Base-by-base conservation (phyloP, 495 filamentous ascomycete genomes). In the Oidiodendron maius region DNA sequence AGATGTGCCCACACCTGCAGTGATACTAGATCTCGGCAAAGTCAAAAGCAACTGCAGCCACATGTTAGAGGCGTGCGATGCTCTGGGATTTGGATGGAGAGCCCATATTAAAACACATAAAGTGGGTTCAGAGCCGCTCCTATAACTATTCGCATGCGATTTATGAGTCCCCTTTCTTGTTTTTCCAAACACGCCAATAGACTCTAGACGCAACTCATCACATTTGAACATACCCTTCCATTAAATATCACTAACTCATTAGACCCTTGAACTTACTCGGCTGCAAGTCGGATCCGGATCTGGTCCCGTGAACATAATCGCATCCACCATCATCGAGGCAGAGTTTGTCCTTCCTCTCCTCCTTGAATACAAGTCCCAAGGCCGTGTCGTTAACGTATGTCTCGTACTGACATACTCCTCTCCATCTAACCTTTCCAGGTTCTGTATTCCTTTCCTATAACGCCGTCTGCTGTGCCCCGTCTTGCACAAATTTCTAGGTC, bases 61-160 rank as follows among this genome's bases (percentile, higher is more conserved):
- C 41, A 91, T 95, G 84, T 76, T 89, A 12, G 66, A 81, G 41
- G 78, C 84, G 0, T 72, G 76, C 3, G 58, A 72, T 37, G 53
- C 60, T 26, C 69, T 91, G 3, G 71, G 70, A 1, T 69, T 91
- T 18, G 76, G 74, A 20, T 94, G 90, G 68, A 69, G 89, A 46
- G 81, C 86, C 4, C 89, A 95, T 64, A 80, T 93, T 46, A 95
- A 95, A 58, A 87, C 87, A 18, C 89, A 95, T 60, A 95, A 95
- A 67, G 87, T 84, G 60, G 40, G 59, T 38, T 15, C 17, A n/a
- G n/a, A 38, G 9, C 11, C 4, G 11, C n/a, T 38, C 9, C 16
- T 38, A 15, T 38, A 18, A 6, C 9, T 38, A 8, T 38, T 4
- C 4, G 26, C 12, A 38, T 13, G 16, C 35, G 17, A 15, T 38